These are phyloP conservation scores for Pyricularia sp. DNA, from an alignment of 2,329 filamentous ascomycete genomes.

Conservation along the genomic window DNA sequence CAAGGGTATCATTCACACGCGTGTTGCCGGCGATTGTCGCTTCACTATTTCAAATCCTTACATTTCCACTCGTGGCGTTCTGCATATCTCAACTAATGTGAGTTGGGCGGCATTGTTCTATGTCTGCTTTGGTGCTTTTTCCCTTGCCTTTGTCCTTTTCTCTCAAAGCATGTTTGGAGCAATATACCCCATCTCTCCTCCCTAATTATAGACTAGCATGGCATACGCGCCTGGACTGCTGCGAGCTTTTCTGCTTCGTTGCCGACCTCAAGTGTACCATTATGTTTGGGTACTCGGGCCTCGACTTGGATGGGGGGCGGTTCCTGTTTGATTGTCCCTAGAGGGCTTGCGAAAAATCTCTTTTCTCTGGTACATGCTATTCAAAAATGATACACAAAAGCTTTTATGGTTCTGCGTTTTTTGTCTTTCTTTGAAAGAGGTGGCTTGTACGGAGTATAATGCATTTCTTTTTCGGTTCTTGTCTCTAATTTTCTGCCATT, in stretches of 20 bases:
- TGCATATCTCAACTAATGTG: neutral
- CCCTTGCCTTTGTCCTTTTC: neutral
- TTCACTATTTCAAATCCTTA: neutral
- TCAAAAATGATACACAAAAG: neutral
- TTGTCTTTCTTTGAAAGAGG: neutral
- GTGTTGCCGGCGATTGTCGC: neutral
- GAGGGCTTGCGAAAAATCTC: neutral
- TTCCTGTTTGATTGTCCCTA: neutral
- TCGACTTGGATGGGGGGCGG: neutral
- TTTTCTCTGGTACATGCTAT: neutral
- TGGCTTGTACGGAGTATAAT: neutral
- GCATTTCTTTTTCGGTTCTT: neutral
- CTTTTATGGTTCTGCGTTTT: neutral
- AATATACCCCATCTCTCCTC: neutral
- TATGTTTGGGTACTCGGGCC: neutral
- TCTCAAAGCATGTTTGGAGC: neutral
- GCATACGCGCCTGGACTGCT: neutral
- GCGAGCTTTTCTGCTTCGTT: neutral
- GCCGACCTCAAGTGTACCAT: neutral
- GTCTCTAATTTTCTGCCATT: neutral
- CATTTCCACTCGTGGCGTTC: neutral
- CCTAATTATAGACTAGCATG: slow-evolving; percentile 1
- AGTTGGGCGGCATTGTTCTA: neutral
- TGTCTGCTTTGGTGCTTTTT: neutral
- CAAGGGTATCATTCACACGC: neutral